Conservation (phyloP, 1,139 yeast genomes). For the Kodamaea sp. region DNA sequence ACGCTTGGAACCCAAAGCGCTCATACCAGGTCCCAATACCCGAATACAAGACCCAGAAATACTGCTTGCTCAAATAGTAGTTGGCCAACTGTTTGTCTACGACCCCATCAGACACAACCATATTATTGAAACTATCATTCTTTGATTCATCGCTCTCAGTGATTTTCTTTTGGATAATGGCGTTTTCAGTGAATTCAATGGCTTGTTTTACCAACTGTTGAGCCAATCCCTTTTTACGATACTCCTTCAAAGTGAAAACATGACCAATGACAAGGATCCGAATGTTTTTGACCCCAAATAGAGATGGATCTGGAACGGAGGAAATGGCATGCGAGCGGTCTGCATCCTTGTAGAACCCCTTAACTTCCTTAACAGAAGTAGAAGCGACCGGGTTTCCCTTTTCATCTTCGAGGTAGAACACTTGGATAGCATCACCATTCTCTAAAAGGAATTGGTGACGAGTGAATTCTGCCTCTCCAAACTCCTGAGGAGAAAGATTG, state of each 20-base stretch:
- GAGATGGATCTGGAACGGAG: conserved; percentile 34
- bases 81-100: conserved; percentile 35
- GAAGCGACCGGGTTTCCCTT: conserved; percentile 30
- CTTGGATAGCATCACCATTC: conserved; percentile 16
- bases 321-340: conserved; percentile 29
- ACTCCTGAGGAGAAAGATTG: conserved; percentile 24
- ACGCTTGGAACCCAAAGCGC: conserved; percentile 41
- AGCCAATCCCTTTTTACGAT: conserved; percentile 36
- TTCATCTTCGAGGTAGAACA: conserved; percentile 33
- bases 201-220: conserved; percentile 27
- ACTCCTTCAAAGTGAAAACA: conserved; percentile 31
- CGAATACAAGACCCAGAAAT: conserved; percentile 39
- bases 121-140: conserved; percentile 31
- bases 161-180: conserved; percentile 27
- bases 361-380: conserved; percentile 25
- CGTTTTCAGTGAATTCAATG: conserved; percentile 34
- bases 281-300: conserved; percentile 35
- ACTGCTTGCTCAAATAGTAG: conserved; percentile 38
- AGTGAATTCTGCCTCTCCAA: conserved; percentile 24
- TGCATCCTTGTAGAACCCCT: conserved; percentile 36
- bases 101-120: conserved; percentile 32
- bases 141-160: conserved; percentile 22
- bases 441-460: conserved; percentile 16
- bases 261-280: conserved; percentile 29
- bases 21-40: conserved; percentile 35